Base-by-base conservation (phyloP, 2,329 filamentous ascomycete genomes). In the Kalmusia sp. region DNA sequence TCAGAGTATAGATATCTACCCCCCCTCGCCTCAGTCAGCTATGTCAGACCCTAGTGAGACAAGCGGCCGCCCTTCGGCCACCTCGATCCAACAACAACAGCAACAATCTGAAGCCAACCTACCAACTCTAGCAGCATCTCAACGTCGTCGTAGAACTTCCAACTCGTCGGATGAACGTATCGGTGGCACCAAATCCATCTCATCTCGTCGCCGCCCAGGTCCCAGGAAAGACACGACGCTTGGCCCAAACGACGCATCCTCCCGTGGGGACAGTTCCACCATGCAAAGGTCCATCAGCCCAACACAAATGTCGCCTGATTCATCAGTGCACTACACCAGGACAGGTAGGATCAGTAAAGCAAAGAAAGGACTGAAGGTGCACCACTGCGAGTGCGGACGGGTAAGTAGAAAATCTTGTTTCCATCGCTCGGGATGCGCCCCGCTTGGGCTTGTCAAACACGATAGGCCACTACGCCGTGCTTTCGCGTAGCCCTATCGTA, bases 341-440 rank as follows among this genome's bases (percentile, higher is more conserved):
- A 80, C 78, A 22, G 78, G 78, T 17, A 71, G 78, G 24, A 73
- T 80, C 45, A 79, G 76, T 52, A 80, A 79, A 64, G 78, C 78
- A 6, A 75, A 77, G 58, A 80, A 80, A 54, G 78, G 78, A 12
- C 49, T 76, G 34, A 76, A 77, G 56, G 74, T 80, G 17, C 78
- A 80, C 54, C 65, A 73, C 37, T 80, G 78, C 58, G 72, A 77
- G n/a, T 80, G 78, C 58, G 77, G 77, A 63, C 77, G 77, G 67
- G 78, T 79, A 67, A 58, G 75, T 73, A 44, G 12, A 28, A 30
- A 52, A 48, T 41, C 46, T 12, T 17, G 31, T 35, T 38, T 34
- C 40, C 25, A 30, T 34, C 21, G 19, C 15, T 39, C 54, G 8
- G 12, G n/a, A 25, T 15, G 19, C 28, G n/a, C 46, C 41, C 50